Percentiles rank a stretch among this genome's conserved stretches.
Evolutionary conservation across 371 early-diverging fungal genomes (phyloP).

Genomic region (Nematocida ausubeli): DNA sequence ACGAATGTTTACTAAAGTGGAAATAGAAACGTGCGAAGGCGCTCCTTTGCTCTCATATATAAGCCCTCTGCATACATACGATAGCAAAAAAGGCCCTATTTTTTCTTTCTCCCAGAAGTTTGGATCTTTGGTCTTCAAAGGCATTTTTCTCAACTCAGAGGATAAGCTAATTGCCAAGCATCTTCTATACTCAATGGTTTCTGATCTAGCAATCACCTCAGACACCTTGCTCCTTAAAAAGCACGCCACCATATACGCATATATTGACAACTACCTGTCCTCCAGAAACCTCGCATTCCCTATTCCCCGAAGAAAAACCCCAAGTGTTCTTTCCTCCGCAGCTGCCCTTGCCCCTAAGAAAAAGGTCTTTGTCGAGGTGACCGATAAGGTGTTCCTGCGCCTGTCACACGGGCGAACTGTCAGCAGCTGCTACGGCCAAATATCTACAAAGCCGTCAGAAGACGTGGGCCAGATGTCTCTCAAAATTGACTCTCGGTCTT

Average conservation of each 20-base stretch:
- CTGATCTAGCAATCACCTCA: conserved; percentile 16
- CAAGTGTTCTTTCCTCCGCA: not conserved
- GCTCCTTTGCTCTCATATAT: conserved; percentile 21
- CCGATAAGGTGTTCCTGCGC: conserved; percentile 27
- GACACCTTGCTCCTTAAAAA: conserved; percentile 24
- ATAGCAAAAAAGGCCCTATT: conserved; percentile 9
- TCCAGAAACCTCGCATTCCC: conserved; percentile 43
- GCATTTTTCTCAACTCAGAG: conserved; percentile 28
- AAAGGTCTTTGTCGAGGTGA: conserved; percentile 48
- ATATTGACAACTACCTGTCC: conserved; percentile 55
- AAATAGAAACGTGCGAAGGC: conserved; percentile 47
- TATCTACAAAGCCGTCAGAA: conserved; percentile 25
- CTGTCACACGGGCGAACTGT: conserved; percentile 7
- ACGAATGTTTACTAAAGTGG: conserved; percentile 51
- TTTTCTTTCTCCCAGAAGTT: conserved; percentile 36
- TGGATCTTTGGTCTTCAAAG: conserved; percentile 38
- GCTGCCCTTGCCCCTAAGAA: conserved; percentile 12
- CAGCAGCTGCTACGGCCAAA: conserved; percentile 37
- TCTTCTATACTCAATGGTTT: conserved; percentile 23
- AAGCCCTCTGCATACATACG: not conserved
- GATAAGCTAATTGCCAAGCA: conserved; percentile 40
- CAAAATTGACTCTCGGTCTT: conserved; percentile 50
- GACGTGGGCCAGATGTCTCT: conserved; percentile 40
- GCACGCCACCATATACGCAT: conserved; percentile 48
- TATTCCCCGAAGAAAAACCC: conserved; percentile 34